These are phyloP conservation scores for Colletotrichum eleusines DNA, from an alignment of 2,329 filamentous ascomycete genomes.

Conservation along the genomic window DNA sequence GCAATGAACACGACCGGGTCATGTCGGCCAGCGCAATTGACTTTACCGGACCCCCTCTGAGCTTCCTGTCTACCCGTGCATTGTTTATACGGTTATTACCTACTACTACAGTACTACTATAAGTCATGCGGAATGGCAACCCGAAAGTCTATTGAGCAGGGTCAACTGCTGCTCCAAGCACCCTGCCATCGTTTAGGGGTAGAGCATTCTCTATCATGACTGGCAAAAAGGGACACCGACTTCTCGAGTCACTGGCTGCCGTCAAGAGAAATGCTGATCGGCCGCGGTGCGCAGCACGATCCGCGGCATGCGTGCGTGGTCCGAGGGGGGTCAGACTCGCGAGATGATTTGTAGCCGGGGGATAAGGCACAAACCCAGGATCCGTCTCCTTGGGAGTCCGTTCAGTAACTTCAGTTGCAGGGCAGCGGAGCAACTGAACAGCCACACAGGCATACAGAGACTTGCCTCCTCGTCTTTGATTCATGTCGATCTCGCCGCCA, in stretches of 20 bases:
- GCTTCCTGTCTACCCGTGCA: slow-evolving; percentile 20
- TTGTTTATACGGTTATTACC: too few relatives aligned
- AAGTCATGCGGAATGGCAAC: slow-evolving; percentile 10
- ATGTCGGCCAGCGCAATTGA: slow-evolving; percentile 34
- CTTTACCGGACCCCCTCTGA: slow-evolving; percentile 10
- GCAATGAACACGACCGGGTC: slow-evolving; percentile 12
- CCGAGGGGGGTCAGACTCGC: slow-evolving; percentile 12
- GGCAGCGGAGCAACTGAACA: slow-evolving; percentile 21
- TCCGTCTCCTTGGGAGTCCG: slow-evolving; percentile 9
- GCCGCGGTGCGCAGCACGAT: slow-evolving; percentile 30
- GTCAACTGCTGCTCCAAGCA: slow-evolving; percentile 29
- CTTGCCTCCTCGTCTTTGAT: slow-evolving; percentile 8
- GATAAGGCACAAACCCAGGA: slow-evolving; percentile 4
- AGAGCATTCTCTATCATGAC: slow-evolving; percentile 16
- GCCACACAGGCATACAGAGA: neutral
- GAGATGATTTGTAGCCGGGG: slow-evolving; percentile 22
- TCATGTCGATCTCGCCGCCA: slow-evolving; percentile 15
- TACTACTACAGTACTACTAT: too few relatives aligned
- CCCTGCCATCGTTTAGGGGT: slow-evolving; percentile 23
- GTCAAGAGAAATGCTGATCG: slow-evolving; percentile 37
- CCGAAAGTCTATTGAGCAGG: slow-evolving; percentile 27
- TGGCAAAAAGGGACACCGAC: slow-evolving; percentile 8
- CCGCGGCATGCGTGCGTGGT: slow-evolving; percentile 25
- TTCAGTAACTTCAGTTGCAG: too few relatives aligned
- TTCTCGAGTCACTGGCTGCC: slow-evolving; percentile 1